These are phyloP conservation scores for Scutellaria barbata DNA, from an alignment of 257 asterid species.

Conservation along the genomic window DNA sequence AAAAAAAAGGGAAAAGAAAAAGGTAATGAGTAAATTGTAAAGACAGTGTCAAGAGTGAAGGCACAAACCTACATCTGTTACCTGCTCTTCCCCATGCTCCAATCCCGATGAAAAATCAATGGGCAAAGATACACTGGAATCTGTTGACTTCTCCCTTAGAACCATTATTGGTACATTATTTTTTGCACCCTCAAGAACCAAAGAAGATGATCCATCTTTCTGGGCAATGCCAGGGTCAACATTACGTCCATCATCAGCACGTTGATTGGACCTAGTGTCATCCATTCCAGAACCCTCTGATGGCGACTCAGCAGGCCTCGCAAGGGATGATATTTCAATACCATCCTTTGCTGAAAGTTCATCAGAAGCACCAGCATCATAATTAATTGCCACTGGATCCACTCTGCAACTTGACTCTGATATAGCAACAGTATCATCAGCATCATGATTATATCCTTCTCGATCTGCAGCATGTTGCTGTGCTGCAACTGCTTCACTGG, in stretches of 20 bases:
- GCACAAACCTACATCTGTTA: slow-evolving; percentile 99
- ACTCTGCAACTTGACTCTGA: slow-evolving; percentile 49
- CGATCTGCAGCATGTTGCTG: slow-evolving; percentile 45
- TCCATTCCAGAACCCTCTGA: slow-evolving; percentile 44
- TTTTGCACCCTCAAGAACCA: slow-evolving; percentile 42
- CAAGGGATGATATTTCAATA: slow-evolving; percentile 44
- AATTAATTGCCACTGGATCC: slow-evolving; percentile 39
- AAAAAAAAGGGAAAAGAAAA: neutral
- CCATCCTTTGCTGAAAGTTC: slow-evolving; percentile 42
- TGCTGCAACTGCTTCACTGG: slow-evolving; percentile 35
- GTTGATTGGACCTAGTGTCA: slow-evolving; percentile 32
- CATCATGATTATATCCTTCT: slow-evolving; percentile 42
- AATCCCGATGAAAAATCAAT: slow-evolving; percentile 44
- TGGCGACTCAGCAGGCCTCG: slow-evolving; percentile 34
- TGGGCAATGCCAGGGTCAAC: slow-evolving; percentile 34
- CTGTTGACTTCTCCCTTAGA: slow-evolving; percentile 42
- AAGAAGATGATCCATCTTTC: slow-evolving; percentile 47
- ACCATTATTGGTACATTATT: slow-evolving; percentile 36
- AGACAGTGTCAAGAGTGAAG: slow-evolving; percentile 65
- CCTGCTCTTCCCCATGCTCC: slow-evolving; percentile 72
- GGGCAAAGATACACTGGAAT: slow-evolving; percentile 42
- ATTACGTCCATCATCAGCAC: slow-evolving; percentile 37
- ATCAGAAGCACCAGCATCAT: slow-evolving; percentile 40
- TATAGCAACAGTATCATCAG: slow-evolving; percentile 37
- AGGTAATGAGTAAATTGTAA: slow-evolving; percentile 14